A percentile compares a stretch with the other conserved stretches of the same genome.
Conservation (phyloP, 495 filamentous ascomycete genomes). For the Penicillium bovifimosum region DNA sequence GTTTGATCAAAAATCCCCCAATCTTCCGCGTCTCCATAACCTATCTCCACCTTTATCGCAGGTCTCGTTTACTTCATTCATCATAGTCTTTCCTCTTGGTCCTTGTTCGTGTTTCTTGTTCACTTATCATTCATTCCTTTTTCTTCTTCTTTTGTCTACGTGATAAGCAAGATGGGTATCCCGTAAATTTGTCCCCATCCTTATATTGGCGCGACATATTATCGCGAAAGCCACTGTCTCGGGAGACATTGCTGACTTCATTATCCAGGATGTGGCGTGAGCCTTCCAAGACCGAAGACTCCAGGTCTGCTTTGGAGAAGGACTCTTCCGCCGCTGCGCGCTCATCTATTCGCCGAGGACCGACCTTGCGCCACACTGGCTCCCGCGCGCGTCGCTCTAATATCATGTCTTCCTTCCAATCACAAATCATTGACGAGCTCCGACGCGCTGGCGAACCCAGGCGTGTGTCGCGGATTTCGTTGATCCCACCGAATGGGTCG, state of each 20-base stretch:
- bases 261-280: conserved; percentile 52
- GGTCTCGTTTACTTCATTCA: conserved; percentile 16
- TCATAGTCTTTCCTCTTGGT: neutral
- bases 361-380: conserved; percentile 22
- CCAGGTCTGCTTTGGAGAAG: conserved; percentile 53
- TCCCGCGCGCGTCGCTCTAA: conserved; percentile 30
- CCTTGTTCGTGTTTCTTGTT: conserved; percentile 11
- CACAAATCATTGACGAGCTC: conserved; percentile 43
- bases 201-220: conserved; percentile 11
- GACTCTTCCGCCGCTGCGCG: conserved; percentile 57
- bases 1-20: conserved; percentile 2
- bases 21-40: conserved; percentile 5
- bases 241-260: conserved; percentile 21
- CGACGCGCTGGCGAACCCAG: conserved; percentile 28
- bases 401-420: conserved; percentile 29
- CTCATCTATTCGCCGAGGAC: conserved; percentile 60
- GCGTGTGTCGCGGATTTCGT: conserved; percentile 14
- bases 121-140: conserved; percentile 20
- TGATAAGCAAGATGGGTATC: conserved; percentile 61
- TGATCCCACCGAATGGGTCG: conserved; percentile 23
- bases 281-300: conserved; percentile 42
- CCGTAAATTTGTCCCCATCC: conserved; percentile 54
- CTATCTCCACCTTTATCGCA: conserved; percentile 12
- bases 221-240: conserved; percentile 27
- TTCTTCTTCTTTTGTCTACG: neutral